Percentiles rank a stretch among this genome's conserved stretches.
phyloP scores from a whole-genome alignment of 2,329 filamentous ascomycete species.

The Botrytis medusae region DNA sequence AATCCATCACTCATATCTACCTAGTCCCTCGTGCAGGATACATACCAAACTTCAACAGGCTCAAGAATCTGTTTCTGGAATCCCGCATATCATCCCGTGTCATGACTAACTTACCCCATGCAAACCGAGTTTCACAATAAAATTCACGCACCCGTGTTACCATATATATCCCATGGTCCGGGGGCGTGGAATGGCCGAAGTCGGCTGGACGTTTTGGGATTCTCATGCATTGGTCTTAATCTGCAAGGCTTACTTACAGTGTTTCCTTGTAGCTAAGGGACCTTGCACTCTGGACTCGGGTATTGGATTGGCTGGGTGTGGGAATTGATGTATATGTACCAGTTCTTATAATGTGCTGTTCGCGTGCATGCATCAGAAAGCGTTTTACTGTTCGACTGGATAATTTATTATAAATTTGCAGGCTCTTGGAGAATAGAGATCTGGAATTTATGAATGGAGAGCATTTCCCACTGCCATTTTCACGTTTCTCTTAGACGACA shows the following conservation, averaged over 20 bases:
- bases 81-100: background rate
- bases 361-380: background rate
- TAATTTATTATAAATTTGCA: background rate
- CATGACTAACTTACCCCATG: slow-evolving; percentile 4
- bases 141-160: background rate
- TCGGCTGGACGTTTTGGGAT: background rate
- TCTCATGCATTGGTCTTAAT: background rate
- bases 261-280: too few relatives aligned
- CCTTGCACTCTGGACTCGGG: background rate
- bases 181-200: slow-evolving; percentile 3
- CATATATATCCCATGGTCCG: slow-evolving; percentile 1
- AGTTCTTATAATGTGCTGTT: too few relatives aligned
- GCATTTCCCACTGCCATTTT: background rate
- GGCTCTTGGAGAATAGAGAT: too few relatives aligned
- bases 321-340: background rate
- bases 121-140: background rate
- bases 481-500: background rate
- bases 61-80: background rate
- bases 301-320: background rate
- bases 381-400: background rate
- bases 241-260: background rate
- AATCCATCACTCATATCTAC: background rate
- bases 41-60: background rate
- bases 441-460: background rate
- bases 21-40: slow-evolving; percentile 3